These are phyloP conservation scores for Oryza longistaminata DNA, from an alignment of 176 grass and related monocot species.

Conservation along the genomic window DNA sequence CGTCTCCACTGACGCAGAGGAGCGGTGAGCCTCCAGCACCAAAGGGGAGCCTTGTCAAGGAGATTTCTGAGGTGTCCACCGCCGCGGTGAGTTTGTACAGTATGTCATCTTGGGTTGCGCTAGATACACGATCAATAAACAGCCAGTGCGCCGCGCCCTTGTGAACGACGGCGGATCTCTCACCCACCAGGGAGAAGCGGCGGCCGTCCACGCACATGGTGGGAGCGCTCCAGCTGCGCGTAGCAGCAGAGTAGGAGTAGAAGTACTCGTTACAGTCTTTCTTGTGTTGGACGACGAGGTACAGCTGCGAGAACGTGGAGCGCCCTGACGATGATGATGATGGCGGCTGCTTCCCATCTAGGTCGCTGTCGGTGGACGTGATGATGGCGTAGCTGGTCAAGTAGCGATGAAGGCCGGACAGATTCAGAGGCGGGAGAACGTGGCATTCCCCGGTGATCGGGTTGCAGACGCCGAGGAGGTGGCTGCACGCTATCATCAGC, in stretches of 20 bases:
- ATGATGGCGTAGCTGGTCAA: background rate
- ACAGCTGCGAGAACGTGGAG: background rate
- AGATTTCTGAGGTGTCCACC: background rate
- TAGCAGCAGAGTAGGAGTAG: background rate
- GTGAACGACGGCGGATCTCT: background rate
- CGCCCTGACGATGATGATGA: background rate
- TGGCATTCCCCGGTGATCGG: background rate
- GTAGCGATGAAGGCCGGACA: background rate
- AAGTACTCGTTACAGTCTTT: background rate
- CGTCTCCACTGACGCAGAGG: background rate
- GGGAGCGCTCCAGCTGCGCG: background rate
- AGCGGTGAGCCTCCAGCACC: background rate
- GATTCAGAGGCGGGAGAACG: background rate
- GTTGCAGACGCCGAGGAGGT: background rate
- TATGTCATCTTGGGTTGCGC: background rate
- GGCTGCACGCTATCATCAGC: background rate
- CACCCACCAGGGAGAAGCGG: background rate
- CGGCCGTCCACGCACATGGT: background rate
- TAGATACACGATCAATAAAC: background rate
- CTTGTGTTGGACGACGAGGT: background rate
- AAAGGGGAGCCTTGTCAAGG: background rate
- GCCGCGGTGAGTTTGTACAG: background rate
- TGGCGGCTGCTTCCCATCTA: background rate
- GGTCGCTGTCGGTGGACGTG: background rate
- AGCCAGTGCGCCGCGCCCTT: conserved; percentile 2